These are phyloP conservation scores for Plectosphaerella sp. DNA, from an alignment of 2,329 filamentous ascomycete genomes.

Conservation along the genomic window DNA sequence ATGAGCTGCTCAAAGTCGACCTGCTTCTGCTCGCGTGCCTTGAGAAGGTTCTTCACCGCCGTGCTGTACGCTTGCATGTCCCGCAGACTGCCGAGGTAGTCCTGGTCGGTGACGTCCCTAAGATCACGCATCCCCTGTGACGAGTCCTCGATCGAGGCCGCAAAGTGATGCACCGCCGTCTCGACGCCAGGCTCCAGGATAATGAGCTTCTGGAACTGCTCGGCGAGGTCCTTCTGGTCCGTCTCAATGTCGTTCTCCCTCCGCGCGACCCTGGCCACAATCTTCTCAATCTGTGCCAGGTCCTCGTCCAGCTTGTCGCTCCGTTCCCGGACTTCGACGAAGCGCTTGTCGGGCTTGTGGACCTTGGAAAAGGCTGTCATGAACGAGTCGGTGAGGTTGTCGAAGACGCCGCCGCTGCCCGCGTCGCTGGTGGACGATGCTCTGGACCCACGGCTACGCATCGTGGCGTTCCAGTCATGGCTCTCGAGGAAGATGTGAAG, in stretches of 20 bases:
- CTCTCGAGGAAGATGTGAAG: slow-evolving; percentile 89
- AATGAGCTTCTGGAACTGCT: slow-evolving; percentile 92
- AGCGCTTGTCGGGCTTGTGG: slow-evolving; percentile 90
- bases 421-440: slow-evolving; percentile 47
- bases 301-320: slow-evolving; percentile 94
- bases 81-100: slow-evolving; percentile 86
- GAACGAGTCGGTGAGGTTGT: slow-evolving; percentile 92
- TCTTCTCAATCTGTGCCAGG: slow-evolving; percentile 87
- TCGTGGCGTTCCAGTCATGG: slow-evolving; percentile 93
- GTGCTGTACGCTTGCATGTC: slow-evolving; percentile 95
- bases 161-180: slow-evolving; percentile 77
- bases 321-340: slow-evolving; percentile 89
- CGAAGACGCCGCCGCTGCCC: slow-evolving; percentile 70
- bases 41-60: slow-evolving; percentile 83
- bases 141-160: slow-evolving; percentile 79
- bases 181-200: slow-evolving; percentile 85
- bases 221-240: slow-evolving; percentile 84
- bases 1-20: slow-evolving; percentile 95
- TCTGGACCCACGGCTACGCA: slow-evolving; percentile 72
- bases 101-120: slow-evolving; percentile 88
- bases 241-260: slow-evolving; percentile 82
- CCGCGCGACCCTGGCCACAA: slow-evolving; percentile 84
- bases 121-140: slow-evolving; percentile 73
- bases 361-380: slow-evolving; percentile 97
- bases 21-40: slow-evolving; percentile 94